A percentile compares a stretch with the other conserved stretches of the same genome.
These are phyloP conservation scores for Capsicum chinense DNA, from an alignment of 257 asterid species.

Conservation along the genomic window DNA sequence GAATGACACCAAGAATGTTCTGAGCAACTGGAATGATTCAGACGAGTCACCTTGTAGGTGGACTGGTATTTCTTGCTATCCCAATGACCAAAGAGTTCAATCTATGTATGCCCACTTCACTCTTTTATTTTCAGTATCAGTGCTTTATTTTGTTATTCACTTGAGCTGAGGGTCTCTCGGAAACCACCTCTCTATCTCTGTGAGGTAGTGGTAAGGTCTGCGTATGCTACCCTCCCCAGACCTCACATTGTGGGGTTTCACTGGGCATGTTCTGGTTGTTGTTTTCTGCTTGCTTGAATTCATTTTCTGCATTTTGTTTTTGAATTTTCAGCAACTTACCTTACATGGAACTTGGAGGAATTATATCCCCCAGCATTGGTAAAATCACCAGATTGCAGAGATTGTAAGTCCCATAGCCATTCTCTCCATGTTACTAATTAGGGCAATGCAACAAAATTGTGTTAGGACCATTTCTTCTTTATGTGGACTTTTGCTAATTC, in stretches of 20 bases:
- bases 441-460: neutral
- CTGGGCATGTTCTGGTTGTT: too few species aligned
- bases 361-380: conserved; percentile 80
- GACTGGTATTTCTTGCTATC: conserved; percentile 89
- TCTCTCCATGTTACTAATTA: neutral
- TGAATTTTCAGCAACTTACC: conserved; percentile 72
- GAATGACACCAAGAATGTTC: conserved; percentile 73
- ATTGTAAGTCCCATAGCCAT: conserved; percentile 57
- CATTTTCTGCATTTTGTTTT: neutral
- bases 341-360: conserved; percentile 85
- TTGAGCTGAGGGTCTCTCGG: neutral
- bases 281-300: neutral
- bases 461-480: neutral
- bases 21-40: conserved; percentile 73
- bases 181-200: too few species aligned
- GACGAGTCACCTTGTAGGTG: conserved; percentile 85
- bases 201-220: too few species aligned
- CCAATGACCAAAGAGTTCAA: conserved; percentile 71
- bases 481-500: neutral
- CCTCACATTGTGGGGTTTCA: too few species aligned
- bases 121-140: neutral
- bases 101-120: conserved; percentile 60
- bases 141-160: neutral
- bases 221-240: too few species aligned
- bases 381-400: conserved; percentile 76